Evolutionary conservation across 2,329 filamentous ascomycete genomes (phyloP).

Genomic region (Drechslerella coelobrocha): DNA sequence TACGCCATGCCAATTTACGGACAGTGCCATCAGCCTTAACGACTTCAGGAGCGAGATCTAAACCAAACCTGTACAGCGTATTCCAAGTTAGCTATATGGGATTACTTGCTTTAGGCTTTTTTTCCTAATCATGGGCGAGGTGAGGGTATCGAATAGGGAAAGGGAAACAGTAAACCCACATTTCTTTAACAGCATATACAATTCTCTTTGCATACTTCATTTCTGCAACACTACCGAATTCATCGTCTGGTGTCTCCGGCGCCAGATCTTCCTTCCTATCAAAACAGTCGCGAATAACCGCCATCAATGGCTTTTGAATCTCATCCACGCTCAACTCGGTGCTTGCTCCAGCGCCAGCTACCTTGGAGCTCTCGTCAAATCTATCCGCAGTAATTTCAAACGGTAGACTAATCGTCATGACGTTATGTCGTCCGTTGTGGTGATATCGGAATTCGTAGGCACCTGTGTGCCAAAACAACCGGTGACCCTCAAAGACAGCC

Average conservation of each 20-base stretch:
- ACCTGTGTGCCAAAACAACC: slow-evolving; percentile 95
- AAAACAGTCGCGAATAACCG: slow-evolving; percentile 87
- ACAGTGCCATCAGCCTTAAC: slow-evolving; percentile 92
- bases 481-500: slow-evolving; percentile 87
- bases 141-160: no score
- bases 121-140: no score
- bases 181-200: slow-evolving; percentile 91
- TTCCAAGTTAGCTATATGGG: slow-evolving; percentile 35
- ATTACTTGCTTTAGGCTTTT: no score
- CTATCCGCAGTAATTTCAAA: slow-evolving; percentile 86
- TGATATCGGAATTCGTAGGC: slow-evolving; percentile 98
- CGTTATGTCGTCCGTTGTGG: slow-evolving; percentile 87
- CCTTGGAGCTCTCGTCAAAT: slow-evolving; percentile 74
- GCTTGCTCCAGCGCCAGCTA: slow-evolving; percentile 56
- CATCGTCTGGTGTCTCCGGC: slow-evolving; percentile 76
- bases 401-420: slow-evolving; percentile 90
- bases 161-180: slow-evolving; percentile 65
- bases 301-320: slow-evolving; percentile 74
- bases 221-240: slow-evolving; percentile 84
- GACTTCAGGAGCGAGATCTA: slow-evolving; percentile 91
- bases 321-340: slow-evolving; percentile 58
- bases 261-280: slow-evolving; percentile 91
- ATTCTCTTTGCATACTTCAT: slow-evolving; percentile 87
- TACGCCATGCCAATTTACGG: slow-evolving; percentile 87
- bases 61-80: slow-evolving; percentile 70